Evolutionary conservation across 176 grass and related monocot species (phyloP).

Genomic region (Avena atlantica): DNA sequence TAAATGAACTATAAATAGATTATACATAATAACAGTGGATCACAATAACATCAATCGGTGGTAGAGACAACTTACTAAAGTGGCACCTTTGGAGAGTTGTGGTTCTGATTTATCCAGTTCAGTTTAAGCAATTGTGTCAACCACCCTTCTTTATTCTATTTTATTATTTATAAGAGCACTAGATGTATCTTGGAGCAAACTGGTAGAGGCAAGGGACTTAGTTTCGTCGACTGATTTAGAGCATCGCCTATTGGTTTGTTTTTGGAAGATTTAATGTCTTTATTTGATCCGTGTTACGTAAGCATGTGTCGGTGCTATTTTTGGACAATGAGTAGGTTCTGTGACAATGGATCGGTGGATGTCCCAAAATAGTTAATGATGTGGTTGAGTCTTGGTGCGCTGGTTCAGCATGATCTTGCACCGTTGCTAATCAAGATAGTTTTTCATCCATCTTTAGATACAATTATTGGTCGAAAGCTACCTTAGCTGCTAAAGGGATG

Average conservation of each 20-base stretch:
- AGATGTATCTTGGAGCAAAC: not conserved
- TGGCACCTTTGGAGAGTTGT: not conserved
- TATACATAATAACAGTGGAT: too few relatives aligned
- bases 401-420: not conserved
- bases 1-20: too few relatives aligned
- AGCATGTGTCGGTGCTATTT: slow-evolving; percentile 39
- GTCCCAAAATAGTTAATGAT: not conserved
- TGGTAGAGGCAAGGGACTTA: too few relatives aligned
- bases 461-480: not conserved
- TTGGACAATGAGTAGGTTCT: not conserved
- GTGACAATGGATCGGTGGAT: not conserved
- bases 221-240: too few relatives aligned
- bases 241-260: too few relatives aligned
- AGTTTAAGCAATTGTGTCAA: not conserved
- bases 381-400: not conserved
- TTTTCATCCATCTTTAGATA: not conserved
- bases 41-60: too few relatives aligned
- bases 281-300: not conserved
- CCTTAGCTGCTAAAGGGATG: not conserved
- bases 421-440: not conserved
- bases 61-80: not conserved
- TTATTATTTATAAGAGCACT: not conserved
- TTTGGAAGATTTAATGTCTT: too few relatives aligned
- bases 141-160: not conserved
- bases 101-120: not conserved